Evolutionary conservation across 306 rosid genomes (phyloP).

Genomic region (Malus fusca): DNA sequence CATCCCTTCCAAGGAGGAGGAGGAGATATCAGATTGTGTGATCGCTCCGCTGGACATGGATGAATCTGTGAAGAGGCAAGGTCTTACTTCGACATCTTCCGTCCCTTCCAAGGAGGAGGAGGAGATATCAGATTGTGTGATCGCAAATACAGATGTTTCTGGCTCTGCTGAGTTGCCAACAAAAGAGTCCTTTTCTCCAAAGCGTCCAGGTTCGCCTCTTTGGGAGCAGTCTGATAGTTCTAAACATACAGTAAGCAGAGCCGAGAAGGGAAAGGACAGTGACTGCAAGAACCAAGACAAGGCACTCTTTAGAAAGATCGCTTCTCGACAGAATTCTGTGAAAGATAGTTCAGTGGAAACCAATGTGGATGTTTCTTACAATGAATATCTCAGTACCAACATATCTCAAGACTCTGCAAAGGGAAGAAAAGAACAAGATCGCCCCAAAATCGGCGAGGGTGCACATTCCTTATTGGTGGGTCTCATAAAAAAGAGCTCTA

Average conservation of each 20-base stretch:
- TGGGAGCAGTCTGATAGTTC: slow-evolving; percentile 18
- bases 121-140: neutral
- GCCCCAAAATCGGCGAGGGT: slow-evolving; percentile 16
- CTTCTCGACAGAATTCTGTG: slow-evolving; percentile 13
- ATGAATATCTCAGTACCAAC: slow-evolving; percentile 23
- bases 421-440: slow-evolving; percentile 26
- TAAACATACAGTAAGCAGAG: neutral
- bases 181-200: slow-evolving; percentile 12
- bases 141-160: slow-evolving; percentile 7
- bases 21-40: slow-evolving; percentile 1
- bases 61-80: slow-evolving; percentile 15
- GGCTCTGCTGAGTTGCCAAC: slow-evolving; percentile 13
- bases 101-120: slow-evolving; percentile 16
- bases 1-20: slow-evolving; percentile 18
- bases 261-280: slow-evolving; percentile 13
- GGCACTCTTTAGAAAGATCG: neutral
- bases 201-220: slow-evolving; percentile 13
- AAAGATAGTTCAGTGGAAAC: slow-evolving; percentile 15
- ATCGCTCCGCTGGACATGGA: slow-evolving; percentile 1
- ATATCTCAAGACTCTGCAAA: slow-evolving; percentile 32
- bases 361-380: slow-evolving; percentile 28
- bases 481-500: slow-evolving; percentile 25
- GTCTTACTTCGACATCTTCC: slow-evolving; percentile 15
- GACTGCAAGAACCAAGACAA: slow-evolving; percentile 12
- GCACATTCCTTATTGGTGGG: slow-evolving; percentile 22